These are phyloP conservation scores for Williopsis jadinii DNA, from an alignment of 1,139 yeast species.

Conservation along the genomic window DNA sequence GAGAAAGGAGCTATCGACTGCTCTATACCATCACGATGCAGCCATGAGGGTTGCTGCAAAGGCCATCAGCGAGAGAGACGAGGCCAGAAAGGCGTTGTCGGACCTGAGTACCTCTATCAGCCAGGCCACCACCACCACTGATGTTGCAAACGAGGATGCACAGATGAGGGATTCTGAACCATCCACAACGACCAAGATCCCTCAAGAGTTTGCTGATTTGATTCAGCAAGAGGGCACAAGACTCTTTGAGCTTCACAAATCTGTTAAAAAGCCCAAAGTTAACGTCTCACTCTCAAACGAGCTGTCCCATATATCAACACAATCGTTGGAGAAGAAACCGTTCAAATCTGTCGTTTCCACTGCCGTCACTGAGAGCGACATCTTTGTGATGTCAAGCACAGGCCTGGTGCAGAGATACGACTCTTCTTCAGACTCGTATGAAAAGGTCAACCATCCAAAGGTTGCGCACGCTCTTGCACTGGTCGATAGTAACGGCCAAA, in stretches of 20 bases:
- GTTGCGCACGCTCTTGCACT: slow-evolving; percentile 10
- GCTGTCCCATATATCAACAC: slow-evolving; percentile 5
- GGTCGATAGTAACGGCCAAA: slow-evolving; percentile 2
- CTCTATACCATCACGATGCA: slow-evolving; percentile 83
- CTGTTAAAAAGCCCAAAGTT: slow-evolving; percentile 31
- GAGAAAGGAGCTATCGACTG: slow-evolving; percentile 66
- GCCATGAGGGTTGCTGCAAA: slow-evolving; percentile 81
- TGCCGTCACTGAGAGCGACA: not conserved
- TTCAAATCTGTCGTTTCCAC: slow-evolving; percentile 9
- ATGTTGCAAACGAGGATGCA: slow-evolving; percentile 5
- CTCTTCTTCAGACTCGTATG: slow-evolving; percentile 3
- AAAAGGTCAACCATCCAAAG: slow-evolving; percentile 9
- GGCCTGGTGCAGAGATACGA: slow-evolving; percentile 26
- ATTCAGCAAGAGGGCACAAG: slow-evolving; percentile 32
- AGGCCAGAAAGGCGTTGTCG: slow-evolving; percentile 26
- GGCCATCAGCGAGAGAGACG: slow-evolving; percentile 69
- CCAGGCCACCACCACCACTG: slow-evolving; percentile 6
- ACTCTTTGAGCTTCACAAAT: slow-evolving; percentile 37
- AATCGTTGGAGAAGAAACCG: slow-evolving; percentile 6
- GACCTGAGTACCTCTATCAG: slow-evolving; percentile 19
- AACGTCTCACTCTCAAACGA: slow-evolving; percentile 20
- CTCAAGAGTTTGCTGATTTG: slow-evolving; percentile 16
- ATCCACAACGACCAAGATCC: slow-evolving; percentile 5
- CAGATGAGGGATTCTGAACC: slow-evolving; percentile 4
- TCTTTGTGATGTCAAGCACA: slow-evolving; percentile 16